Evolutionary conservation across 2,329 filamentous ascomycete genomes (phyloP), one percentile per base, ranked within the genome.

Genomic region (Ophiocordyceps camponoti-leonardi): DNA sequence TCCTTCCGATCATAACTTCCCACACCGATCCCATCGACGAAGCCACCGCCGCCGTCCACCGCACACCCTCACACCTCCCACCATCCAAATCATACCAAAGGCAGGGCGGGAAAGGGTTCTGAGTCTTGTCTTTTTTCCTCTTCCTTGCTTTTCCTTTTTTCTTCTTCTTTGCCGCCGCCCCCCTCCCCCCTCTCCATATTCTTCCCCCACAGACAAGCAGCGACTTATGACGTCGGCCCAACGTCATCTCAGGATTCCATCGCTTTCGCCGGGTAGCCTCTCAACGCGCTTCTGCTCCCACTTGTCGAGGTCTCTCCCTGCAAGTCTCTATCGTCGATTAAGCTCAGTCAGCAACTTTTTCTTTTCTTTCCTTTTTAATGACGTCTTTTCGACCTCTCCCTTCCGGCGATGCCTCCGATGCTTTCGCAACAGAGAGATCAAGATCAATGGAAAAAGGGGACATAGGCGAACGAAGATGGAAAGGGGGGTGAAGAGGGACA

Each of bases 231-330:
- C 33, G 33, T 37, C 33, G 6, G 6, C 45, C 23, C 13, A 31
- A 12, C 42, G 16, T 48, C 43, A 48, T 49, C 49, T 82, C 52
- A 94, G 61, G 44, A 85, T 75, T 31, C 90, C 90, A 61, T 98
- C 90, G 49, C 77, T 83, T 63, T 98, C 93, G 52, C 92, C 92
- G 19, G 85, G 80, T 49, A 95, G 72, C 59, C 92, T 73, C 67
- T 94, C 79, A 12, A 96, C 87, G 45, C 93, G 79, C 65, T 92
- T 93, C 66, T 96, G 92, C 61, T 96, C 90, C 92, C 92, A 98
- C 58, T 86, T 76, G 57, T 98, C 90, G 49, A 96, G 67, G 59
- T 96, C 92, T 62, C 93, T 94, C 30, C 85, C 84, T 85, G 69
- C 53, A 41, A 59, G 52, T 46, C 57, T 56, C 59, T 62, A 48